Conservation (phyloP, 805 yeast genomes). For the Phaffomyces thermotolerans region DNA sequence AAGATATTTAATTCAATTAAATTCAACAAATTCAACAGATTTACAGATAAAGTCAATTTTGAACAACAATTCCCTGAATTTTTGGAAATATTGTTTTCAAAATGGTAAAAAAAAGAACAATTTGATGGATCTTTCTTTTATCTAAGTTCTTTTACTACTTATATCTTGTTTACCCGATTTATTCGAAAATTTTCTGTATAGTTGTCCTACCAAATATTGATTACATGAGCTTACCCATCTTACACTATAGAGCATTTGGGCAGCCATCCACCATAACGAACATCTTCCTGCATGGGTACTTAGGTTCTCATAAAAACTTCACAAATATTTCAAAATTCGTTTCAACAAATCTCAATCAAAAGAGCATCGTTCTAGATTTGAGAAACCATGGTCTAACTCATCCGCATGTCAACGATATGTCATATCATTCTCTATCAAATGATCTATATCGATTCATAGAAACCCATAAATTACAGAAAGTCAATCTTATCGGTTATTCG, state of each 20-base stretch:
- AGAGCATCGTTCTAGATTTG: constrained; percentile 36
- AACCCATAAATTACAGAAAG: constrained; percentile 18
- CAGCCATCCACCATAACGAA: constrained; percentile 24
- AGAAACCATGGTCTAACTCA: constrained; percentile 50
- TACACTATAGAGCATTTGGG: not conserved
- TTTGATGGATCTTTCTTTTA: too few species aligned
- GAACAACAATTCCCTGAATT: not conserved
- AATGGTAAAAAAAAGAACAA: not conserved
- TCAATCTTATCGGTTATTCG: constrained; percentile 43
- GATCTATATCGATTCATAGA: constrained; percentile 15
- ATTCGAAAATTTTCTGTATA: too few species aligned
- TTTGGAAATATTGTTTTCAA: not conserved
- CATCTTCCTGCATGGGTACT: constrained; percentile 46
- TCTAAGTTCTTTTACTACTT: too few species aligned
- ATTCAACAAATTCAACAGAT: not conserved
- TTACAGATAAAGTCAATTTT: not conserved
- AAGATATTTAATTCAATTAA: not conserved
- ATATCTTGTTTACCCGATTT: too few species aligned
- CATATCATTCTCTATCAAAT: constrained; percentile 26
- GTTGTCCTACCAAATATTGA: not conserved
- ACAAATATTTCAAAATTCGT: constrained; percentile 31
- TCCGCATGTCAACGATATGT: constrained; percentile 32
- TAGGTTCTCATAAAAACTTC: constrained; percentile 43
- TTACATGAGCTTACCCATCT: not conserved
- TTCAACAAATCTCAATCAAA: constrained; percentile 25